Evolutionary conservation across 73 alveolate species (phyloP).

Genomic region (Durusdinium trenchii): DNA sequence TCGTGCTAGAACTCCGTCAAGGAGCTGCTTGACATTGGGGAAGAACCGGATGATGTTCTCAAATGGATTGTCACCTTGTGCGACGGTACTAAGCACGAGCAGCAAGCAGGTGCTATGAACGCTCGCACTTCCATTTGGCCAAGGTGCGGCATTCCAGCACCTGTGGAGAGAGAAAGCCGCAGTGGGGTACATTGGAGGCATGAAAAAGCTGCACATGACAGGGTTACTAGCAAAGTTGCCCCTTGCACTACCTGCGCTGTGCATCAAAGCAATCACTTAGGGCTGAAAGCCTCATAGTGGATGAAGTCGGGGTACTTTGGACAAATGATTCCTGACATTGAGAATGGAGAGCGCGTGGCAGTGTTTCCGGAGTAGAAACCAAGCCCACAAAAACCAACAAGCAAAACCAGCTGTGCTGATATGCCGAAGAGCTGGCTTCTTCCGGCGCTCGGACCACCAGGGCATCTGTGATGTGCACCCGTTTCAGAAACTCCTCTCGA

Average conservation of each 20-base stretch:
- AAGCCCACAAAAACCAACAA: neutral
- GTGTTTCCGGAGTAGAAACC: neutral
- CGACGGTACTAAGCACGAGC: neutral
- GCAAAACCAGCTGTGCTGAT: neutral
- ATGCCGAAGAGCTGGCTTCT: conserved; percentile 79
- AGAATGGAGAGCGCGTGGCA: too few species aligned
- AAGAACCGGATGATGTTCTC: conserved; percentile 95
- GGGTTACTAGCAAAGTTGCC: too few species aligned
- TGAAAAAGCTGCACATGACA: too few species aligned
- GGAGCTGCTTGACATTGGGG: conserved; percentile 83
- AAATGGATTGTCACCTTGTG: conserved; percentile 77
- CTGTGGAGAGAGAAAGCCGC: too few species aligned
- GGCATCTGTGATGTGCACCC: conserved; percentile 93
- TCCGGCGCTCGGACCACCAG: conserved; percentile 95
- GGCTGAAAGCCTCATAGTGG: conserved; percentile 94
- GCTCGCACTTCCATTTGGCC: neutral
- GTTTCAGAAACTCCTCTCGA: conserved; percentile 82
- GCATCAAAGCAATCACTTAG: too few species aligned
- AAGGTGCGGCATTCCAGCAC: conserved; percentile 87
- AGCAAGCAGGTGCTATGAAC: neutral
- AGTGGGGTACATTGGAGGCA: too few species aligned
- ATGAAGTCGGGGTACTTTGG: conserved; percentile 87
- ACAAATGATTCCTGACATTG: conserved; percentile 56
- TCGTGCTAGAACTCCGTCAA: conserved; percentile 88
- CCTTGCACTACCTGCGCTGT: too few species aligned